Percentiles rank a stretch among this genome's conserved stretches.
phyloP scores from a whole-genome alignment of 2,329 filamentous ascomycete species.

The Aspergillus fumigatiaffinis region DNA sequence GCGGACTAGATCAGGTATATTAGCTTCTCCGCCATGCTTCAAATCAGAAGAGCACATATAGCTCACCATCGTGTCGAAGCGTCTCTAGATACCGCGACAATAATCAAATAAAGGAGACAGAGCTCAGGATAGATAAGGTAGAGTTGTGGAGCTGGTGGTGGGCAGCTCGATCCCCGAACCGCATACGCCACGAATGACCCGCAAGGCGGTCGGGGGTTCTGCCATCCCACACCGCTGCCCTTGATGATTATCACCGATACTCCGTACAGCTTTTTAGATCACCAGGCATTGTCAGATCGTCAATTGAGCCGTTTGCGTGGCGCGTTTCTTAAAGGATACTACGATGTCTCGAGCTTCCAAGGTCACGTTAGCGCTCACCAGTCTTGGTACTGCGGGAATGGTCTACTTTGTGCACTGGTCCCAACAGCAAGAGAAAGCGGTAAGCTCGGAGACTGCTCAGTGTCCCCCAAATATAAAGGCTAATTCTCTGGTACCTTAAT shows the following conservation, averaged over 20 bases:
- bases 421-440: conserved; percentile 77
- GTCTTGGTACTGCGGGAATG: conserved; percentile 69
- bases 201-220: conserved; percentile 33
- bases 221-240: conserved; percentile 28
- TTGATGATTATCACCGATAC: conserved; percentile 25
- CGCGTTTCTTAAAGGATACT: not conserved
- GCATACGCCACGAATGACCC: conserved; percentile 27
- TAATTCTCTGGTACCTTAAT: conserved; percentile 4
- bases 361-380: conserved; percentile 74
- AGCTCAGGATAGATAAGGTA: conserved; percentile 15
- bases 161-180: conserved; percentile 18
- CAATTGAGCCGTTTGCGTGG: not conserved
- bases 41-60: not conserved
- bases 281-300: not conserved
- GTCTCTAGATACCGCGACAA: not conserved
- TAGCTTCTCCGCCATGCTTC: conserved; percentile 13
- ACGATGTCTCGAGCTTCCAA: conserved; percentile 91
- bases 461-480: conserved; percentile 2
- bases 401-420: conserved; percentile 85
- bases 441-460: conserved; percentile 43
- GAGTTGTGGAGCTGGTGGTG: conserved; percentile 27
- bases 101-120: conserved; percentile 6
- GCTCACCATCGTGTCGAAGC: conserved; percentile 22
- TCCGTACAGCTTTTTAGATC: conserved; percentile 5
- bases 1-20: conserved; percentile 64